phyloP scores from a whole-genome alignment of 108 stramenopile genomes.

The Nannochloropsis gaditana region DNA sequence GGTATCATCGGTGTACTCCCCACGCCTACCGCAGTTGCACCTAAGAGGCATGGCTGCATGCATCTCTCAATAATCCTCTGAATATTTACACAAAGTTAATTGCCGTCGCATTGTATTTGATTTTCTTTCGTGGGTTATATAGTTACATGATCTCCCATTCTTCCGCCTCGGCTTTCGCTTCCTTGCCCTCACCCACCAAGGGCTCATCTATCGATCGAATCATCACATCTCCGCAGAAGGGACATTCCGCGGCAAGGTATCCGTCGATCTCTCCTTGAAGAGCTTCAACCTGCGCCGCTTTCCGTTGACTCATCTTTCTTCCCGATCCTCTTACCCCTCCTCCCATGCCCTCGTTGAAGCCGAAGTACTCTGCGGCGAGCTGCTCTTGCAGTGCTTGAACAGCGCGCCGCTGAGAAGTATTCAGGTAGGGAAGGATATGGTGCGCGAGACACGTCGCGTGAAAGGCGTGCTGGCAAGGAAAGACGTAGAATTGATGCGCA shows the following conservation, averaged over 20 bases:
- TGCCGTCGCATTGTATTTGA: too few relatives aligned
- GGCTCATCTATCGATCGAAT: slow-evolving; percentile 50
- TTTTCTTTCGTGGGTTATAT: too few relatives aligned
- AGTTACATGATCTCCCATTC: background rate
- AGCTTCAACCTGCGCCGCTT: slow-evolving; percentile 22
- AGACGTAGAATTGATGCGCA: slow-evolving; percentile 48
- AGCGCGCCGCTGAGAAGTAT: slow-evolving; percentile 25
- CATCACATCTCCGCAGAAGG: slow-evolving; percentile 53
- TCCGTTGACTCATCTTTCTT: slow-evolving; percentile 38
- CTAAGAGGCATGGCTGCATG: too few relatives aligned
- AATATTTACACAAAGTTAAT: too few relatives aligned
- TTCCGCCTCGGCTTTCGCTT: slow-evolving; percentile 43
- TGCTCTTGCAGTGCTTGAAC: slow-evolving; percentile 22
- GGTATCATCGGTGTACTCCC: too few relatives aligned
- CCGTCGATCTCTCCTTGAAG: slow-evolving; percentile 51
- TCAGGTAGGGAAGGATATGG: slow-evolving; percentile 41
- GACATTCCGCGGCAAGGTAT: slow-evolving; percentile 54
- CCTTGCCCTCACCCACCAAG: slow-evolving; percentile 44
- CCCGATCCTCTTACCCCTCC: background rate
- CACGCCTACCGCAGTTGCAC: too few relatives aligned
- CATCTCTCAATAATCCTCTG: too few relatives aligned
- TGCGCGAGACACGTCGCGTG: slow-evolving; percentile 49
- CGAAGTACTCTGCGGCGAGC: slow-evolving; percentile 28
- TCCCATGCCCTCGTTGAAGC: background rate
- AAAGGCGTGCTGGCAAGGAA: slow-evolving; percentile 55